Conservation (phyloP, 108 stramenopile genomes). For the Conticribra weissflogii region DNA sequence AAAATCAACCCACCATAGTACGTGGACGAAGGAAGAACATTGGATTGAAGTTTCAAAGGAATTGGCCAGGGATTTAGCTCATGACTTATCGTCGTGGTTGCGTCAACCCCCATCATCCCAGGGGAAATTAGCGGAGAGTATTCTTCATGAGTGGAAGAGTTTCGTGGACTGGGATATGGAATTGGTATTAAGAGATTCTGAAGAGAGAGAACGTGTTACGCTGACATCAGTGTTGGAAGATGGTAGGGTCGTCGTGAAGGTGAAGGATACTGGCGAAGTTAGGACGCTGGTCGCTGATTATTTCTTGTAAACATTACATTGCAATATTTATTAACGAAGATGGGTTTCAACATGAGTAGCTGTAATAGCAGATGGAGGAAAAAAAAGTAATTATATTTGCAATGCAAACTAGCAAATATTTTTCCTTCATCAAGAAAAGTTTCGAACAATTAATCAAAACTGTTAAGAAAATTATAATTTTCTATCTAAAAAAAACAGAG, state of each 20-base stretch:
- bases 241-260: constrained; percentile 46
- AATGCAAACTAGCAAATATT: too few species aligned
- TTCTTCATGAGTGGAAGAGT: constrained; percentile 49
- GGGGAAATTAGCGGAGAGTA: constrained; percentile 22
- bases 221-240: constrained; percentile 44
- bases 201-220: constrained; percentile 35
- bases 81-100: constrained; percentile 48
- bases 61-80: constrained; percentile 33
- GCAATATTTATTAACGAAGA: too few species aligned
- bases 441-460: too few species aligned
- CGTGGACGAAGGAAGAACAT: constrained; percentile 15
- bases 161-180: constrained; percentile 56
- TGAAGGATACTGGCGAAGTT: constrained; percentile 36
- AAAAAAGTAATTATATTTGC: too few species aligned
- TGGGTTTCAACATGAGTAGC: too few species aligned
- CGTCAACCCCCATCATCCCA: constrained; percentile 15
- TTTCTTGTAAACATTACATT: constrained; percentile 26
- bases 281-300: constrained; percentile 53
- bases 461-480: too few species aligned
- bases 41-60: constrained; percentile 41
- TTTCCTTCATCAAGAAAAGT: too few species aligned
- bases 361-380: too few species aligned
- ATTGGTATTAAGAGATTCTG: constrained; percentile 40
- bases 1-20: constrained; percentile 22
- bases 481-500: too few species aligned